Conservation (phyloP, 768 basidiomycete genomes). For the Trametes sanguinea region DNA sequence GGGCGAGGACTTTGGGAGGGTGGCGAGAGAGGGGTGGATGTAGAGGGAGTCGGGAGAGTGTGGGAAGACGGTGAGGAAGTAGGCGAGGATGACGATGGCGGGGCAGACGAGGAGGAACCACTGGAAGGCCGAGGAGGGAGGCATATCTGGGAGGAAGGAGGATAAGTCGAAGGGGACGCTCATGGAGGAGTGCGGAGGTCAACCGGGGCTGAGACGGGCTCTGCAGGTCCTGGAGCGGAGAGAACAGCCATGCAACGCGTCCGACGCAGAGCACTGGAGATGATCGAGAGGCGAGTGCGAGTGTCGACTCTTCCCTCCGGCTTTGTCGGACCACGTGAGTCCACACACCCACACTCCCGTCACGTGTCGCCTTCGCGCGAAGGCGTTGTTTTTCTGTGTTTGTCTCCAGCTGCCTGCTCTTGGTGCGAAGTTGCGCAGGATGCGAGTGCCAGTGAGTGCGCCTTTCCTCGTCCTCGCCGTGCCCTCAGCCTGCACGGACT, state of each 20-base stretch:
- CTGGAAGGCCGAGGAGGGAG: constrained; percentile 31
- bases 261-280: neutral
- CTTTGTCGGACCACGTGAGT: constrained; percentile 16
- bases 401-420: constrained; percentile 3
- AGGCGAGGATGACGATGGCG: constrained; percentile 58
- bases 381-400: constrained; percentile 23
- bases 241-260: neutral
- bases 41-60: constrained; percentile 51
- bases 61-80: constrained; percentile 69
- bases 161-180: constrained; percentile 1
- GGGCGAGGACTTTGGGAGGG: constrained; percentile 52
- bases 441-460: neutral
- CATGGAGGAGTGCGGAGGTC: constrained; percentile 6
- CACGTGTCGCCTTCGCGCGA: constrained; percentile 25
- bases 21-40: constrained; percentile 61
- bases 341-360: constrained; percentile 9
- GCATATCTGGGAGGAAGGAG: constrained; percentile 25
- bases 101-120: constrained; percentile 60
- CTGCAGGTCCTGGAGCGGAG: neutral
- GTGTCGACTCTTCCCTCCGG: neutral
- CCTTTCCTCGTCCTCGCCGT: neutral
- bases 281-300: neutral
- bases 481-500: neutral
- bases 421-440: neutral
- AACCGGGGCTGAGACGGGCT: neutral